Conservation (phyloP, 768 basidiomycete genomes). For the Candolleomyces efflorescens region DNA sequence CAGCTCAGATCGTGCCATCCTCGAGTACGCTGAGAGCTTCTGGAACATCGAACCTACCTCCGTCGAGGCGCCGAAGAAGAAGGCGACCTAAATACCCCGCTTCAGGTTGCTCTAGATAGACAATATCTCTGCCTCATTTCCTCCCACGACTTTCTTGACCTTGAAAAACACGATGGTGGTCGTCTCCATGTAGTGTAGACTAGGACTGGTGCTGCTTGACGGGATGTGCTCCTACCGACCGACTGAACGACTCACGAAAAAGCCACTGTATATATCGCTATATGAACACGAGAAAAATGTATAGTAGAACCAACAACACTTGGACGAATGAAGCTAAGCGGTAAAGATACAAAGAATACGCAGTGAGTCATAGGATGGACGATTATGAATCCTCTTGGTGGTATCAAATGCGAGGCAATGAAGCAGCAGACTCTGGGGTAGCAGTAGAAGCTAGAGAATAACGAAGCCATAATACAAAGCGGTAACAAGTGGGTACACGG, state of each 20-base stretch:
- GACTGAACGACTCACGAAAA: neutral
- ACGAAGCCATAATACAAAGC: too few relatives aligned
- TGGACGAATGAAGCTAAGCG: neutral
- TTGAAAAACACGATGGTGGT: too few relatives aligned
- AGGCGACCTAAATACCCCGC: neutral
- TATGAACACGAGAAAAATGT: neutral
- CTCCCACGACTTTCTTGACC: too few relatives aligned
- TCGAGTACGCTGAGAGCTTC: conserved; percentile 86
- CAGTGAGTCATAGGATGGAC: neutral
- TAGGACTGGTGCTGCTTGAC: too few relatives aligned
- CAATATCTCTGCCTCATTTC: too few relatives aligned
- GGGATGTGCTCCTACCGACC: too few relatives aligned
- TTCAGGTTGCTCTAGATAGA: too few relatives aligned
- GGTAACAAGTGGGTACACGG: too few relatives aligned
- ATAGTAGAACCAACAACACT: neutral
- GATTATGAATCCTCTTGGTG: neutral
- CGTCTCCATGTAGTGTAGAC: too few relatives aligned
- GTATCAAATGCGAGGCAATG: too few relatives aligned
- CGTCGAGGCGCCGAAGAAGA: conserved; percentile 9
- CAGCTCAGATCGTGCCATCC: conserved; percentile 90
- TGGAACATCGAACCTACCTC: conserved; percentile 65
- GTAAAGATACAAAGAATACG: neutral
- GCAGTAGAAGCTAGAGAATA: too few relatives aligned
- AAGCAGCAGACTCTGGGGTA: too few relatives aligned
- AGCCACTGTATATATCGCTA: neutral